These are phyloP conservation scores for Rhodotorula kratochvilovae DNA, from an alignment of 768 basidiomycete species.

Conservation along the genomic window DNA sequence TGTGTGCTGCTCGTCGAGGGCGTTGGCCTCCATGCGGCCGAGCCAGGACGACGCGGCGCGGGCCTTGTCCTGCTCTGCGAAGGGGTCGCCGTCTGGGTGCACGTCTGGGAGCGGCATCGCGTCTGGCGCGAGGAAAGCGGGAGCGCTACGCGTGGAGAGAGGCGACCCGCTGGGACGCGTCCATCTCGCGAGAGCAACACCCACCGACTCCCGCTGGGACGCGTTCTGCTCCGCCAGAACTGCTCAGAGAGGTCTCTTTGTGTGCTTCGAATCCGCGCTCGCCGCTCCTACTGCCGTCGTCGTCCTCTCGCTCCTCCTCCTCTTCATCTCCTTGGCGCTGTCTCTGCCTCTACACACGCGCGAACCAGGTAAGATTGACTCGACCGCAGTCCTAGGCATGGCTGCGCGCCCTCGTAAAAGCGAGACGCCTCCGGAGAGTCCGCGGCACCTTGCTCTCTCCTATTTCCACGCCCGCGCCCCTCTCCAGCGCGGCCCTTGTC, in stretches of 20 bases:
- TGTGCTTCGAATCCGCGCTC: too few species aligned
- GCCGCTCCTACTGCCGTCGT: too few species aligned
- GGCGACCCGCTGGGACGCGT: background rate
- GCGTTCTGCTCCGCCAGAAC: background rate
- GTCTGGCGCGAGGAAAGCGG: background rate
- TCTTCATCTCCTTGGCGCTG: too few species aligned
- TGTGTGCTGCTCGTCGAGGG: background rate
- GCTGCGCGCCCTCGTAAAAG: too few species aligned
- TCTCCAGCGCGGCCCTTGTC: too few species aligned
- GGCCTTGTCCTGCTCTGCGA: conserved; percentile 14
- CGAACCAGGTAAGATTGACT: too few species aligned
- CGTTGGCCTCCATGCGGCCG: conserved; percentile 23
- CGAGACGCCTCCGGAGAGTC: too few species aligned
- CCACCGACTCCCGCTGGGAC: background rate
- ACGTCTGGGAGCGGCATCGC: conserved; percentile 17
- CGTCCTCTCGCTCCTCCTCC: too few species aligned
- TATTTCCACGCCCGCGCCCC: too few species aligned
- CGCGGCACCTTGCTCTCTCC: too few species aligned
- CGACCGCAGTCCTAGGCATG: too few species aligned
- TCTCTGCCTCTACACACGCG: too few species aligned
- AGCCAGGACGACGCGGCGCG: background rate
- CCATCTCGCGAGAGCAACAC: background rate
- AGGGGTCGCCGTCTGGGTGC: conserved; percentile 38
- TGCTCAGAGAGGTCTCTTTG: background rate
- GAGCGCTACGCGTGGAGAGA: background rate